A percentile compares a stretch with the other conserved stretches of the same genome.
These are phyloP conservation scores for Stenocarpella maydis DNA, from an alignment of 2,329 filamentous ascomycete genomes.

Conservation along the genomic window DNA sequence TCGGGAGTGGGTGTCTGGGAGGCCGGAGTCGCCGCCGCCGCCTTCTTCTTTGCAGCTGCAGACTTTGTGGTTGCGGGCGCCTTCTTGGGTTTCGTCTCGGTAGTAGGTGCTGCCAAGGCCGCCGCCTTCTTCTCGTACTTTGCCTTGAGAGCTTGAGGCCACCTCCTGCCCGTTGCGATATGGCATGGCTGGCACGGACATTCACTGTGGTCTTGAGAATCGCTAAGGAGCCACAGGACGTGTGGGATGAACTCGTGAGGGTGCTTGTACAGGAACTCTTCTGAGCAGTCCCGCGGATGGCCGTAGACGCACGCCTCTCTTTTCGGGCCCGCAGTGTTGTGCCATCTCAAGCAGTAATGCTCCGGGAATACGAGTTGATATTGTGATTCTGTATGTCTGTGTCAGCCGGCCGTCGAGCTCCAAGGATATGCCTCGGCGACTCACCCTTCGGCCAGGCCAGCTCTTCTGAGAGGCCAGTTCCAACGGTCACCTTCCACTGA, in stretches of 20 bases:
- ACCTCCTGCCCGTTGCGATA: constrained; percentile 29
- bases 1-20: constrained; percentile 15
- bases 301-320: constrained; percentile 31
- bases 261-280: constrained; percentile 54
- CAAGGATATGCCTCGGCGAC: not conserved
- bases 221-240: constrained; percentile 59
- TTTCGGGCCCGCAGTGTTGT: constrained; percentile 16
- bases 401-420: not conserved
- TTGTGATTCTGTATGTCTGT: constrained; percentile 10
- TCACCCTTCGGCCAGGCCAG: constrained; percentile 33
- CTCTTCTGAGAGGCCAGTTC: constrained; percentile 30
- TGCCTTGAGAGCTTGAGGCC: constrained; percentile 30
- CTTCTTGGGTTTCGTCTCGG: constrained; percentile 31
- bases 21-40: constrained; percentile 5
- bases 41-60: not conserved
- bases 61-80: constrained; percentile 6
- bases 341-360: constrained; percentile 32
- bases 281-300: constrained; percentile 29
- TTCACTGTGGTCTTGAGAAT: constrained; percentile 56
- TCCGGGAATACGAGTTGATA: constrained; percentile 33
- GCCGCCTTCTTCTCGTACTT: constrained; percentile 31
- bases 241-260: constrained; percentile 63
- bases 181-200: constrained; percentile 55
- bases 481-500: constrained; percentile 32
- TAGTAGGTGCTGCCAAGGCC: constrained; percentile 11